phyloP scores from a whole-genome alignment of 2,329 filamentous ascomycete genomes.

The Lithohypha guttulata region DNA sequence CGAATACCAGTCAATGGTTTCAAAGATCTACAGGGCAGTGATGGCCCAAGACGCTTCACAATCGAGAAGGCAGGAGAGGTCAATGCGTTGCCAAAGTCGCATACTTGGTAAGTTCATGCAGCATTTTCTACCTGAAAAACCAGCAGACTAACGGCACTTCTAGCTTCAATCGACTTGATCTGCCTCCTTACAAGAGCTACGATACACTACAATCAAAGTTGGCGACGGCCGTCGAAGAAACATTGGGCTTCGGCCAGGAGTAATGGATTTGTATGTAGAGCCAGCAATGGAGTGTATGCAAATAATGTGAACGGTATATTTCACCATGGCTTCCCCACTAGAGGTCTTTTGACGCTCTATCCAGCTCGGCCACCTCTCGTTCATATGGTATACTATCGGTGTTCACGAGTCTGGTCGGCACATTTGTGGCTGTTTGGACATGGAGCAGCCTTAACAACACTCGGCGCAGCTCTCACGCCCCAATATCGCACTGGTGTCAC shows the following conservation, averaged over 20 bases:
- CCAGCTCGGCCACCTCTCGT: too few relatives aligned
- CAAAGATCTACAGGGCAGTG: slow-evolving; percentile 95
- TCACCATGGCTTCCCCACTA: too few relatives aligned
- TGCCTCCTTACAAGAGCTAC: slow-evolving; percentile 83
- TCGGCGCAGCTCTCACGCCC: too few relatives aligned
- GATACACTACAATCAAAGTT: slow-evolving; percentile 81
- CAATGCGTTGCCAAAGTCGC: slow-evolving; percentile 84
- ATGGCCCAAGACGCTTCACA: slow-evolving; percentile 88
- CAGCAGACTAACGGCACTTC: neutral
- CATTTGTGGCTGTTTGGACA: too few relatives aligned
- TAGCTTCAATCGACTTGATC: slow-evolving; percentile 82
- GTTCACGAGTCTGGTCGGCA: too few relatives aligned
- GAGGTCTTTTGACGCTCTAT: too few relatives aligned
- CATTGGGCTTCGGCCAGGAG: slow-evolving; percentile 96
- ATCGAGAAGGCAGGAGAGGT: slow-evolving; percentile 96
- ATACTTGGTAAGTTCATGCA: slow-evolving; percentile 72
- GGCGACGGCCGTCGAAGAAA: slow-evolving; percentile 95
- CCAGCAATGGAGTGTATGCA: too few relatives aligned
- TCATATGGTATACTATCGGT: too few relatives aligned
- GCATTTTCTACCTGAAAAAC: neutral
- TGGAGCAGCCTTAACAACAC: too few relatives aligned
- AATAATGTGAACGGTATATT: neutral
- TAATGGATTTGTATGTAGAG: too few relatives aligned
- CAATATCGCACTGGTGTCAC: too few relatives aligned
- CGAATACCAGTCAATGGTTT: slow-evolving; percentile 98